Conservation (phyloP, 2,329 filamentous ascomycete species). For the Ophiocordyceps sinensis region DNA sequence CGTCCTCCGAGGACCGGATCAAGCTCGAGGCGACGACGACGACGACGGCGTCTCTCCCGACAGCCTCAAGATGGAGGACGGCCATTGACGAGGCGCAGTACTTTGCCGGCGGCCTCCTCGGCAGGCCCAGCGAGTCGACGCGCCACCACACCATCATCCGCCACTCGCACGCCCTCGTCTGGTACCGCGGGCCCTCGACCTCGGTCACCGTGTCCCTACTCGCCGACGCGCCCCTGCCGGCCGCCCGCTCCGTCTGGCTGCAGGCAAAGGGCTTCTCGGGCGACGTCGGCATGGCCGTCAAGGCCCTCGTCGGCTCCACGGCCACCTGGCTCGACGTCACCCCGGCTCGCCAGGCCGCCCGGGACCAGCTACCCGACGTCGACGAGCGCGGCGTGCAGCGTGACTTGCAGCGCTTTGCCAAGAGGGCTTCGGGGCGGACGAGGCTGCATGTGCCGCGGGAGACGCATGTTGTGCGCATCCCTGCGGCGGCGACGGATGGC, state of each 20-base stretch:
- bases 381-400: constrained; percentile 56
- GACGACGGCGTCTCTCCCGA: too few relatives aligned
- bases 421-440: constrained; percentile 33
- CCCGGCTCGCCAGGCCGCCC: constrained; percentile 30
- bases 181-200: constrained; percentile 51
- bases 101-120: constrained; percentile 50
- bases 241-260: constrained; percentile 47
- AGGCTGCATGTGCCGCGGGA: constrained; percentile 40
- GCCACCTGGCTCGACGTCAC: constrained; percentile 55
- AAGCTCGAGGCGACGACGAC: background rate
- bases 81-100: constrained; percentile 45
- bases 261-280: constrained; percentile 56
- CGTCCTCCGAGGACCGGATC: constrained; percentile 2
- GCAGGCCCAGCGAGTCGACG: constrained; percentile 48
- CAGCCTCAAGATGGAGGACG: constrained; percentile 25
- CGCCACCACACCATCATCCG: constrained; percentile 53
- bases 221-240: constrained; percentile 39
- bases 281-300: constrained; percentile 52
- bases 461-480: constrained; percentile 51
- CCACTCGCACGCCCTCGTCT: constrained; percentile 48
- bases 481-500: constrained; percentile 46
- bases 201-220: constrained; percentile 51
- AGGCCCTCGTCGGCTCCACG: constrained; percentile 44
- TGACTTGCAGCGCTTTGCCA: constrained; percentile 49
- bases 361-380: constrained; percentile 32